These are phyloP conservation scores for Neocucurbitaria cava DNA, from an alignment of 2,329 filamentous ascomycete species.

Conservation along the genomic window DNA sequence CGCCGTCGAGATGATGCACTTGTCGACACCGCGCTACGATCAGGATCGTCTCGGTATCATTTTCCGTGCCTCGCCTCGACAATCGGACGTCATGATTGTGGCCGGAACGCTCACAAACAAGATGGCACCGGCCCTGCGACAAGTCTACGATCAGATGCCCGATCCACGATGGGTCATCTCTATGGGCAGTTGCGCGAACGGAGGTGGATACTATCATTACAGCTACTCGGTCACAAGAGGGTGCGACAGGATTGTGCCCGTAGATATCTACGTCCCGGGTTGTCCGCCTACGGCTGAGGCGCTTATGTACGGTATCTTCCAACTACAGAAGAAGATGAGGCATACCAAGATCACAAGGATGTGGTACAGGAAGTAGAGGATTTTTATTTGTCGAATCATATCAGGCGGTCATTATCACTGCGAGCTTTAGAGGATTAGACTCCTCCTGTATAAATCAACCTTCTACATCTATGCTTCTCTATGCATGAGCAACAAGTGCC, in stretches of 20 bases:
- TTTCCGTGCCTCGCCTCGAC: slow-evolving; percentile 86
- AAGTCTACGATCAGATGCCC: slow-evolving; percentile 96
- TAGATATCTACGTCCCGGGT: slow-evolving; percentile 82
- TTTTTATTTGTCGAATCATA: slow-evolving; percentile 15
- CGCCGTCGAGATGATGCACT: slow-evolving; percentile 93
- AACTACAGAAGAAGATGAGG: slow-evolving; percentile 80
- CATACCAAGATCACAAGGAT: slow-evolving; percentile 62
- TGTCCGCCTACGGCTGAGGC: slow-evolving; percentile 67
- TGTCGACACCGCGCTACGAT: slow-evolving; percentile 90
- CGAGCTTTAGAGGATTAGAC: slow-evolving; percentile 21
- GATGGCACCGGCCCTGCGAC: slow-evolving; percentile 89
- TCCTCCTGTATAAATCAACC: slow-evolving; percentile 18
- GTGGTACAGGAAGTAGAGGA: slow-evolving; percentile 62
- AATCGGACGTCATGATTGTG: slow-evolving; percentile 95
- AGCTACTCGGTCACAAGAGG: slow-evolving; percentile 80
- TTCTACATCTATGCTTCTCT: slow-evolving; percentile 12
- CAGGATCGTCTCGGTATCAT: slow-evolving; percentile 91
- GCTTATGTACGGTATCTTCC: slow-evolving; percentile 71
- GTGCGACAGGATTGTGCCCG: slow-evolving; percentile 80
- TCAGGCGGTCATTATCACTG: slow-evolving; percentile 25
- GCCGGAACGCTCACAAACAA: slow-evolving; percentile 94
- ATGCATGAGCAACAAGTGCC: background rate
- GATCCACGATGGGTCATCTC: slow-evolving; percentile 87
- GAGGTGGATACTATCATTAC: slow-evolving; percentile 87
- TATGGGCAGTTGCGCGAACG: slow-evolving; percentile 86